A percentile compares a stretch with the other conserved stretches of the same genome.
Evolutionary conservation across 176 grass and related monocot genomes (phyloP).

Genomic region (Avena atlantica): DNA sequence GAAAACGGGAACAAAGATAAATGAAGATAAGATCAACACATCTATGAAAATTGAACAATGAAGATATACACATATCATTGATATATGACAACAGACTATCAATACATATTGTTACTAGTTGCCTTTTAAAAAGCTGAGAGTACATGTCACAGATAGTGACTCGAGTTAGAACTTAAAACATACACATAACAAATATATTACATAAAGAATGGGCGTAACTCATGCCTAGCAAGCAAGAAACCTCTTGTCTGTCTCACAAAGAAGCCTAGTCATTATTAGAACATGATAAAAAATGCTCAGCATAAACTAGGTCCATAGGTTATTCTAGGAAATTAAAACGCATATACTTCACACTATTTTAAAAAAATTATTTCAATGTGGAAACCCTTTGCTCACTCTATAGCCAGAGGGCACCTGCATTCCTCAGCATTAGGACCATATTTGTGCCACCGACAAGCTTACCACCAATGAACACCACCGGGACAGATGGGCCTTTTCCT

Average conservation of each 20-base stretch:
- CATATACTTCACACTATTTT: background rate
- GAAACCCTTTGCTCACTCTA: background rate
- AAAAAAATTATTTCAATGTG: background rate
- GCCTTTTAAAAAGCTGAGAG: background rate
- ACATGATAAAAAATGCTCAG: background rate
- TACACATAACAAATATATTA: background rate
- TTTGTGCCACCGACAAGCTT: slow-evolving; percentile 58
- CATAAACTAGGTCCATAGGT: background rate
- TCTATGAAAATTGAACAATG: background rate
- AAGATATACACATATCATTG: background rate
- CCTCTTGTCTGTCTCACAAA: background rate
- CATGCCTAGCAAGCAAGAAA: background rate
- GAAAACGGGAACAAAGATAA: background rate
- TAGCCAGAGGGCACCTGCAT: slow-evolving; percentile 61
- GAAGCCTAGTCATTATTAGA: background rate
- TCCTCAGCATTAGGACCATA: slow-evolving; percentile 55
- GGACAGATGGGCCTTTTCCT: slow-evolving; percentile 44
- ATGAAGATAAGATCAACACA: background rate
- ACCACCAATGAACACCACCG: slow-evolving; percentile 64
- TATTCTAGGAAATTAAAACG: background rate
- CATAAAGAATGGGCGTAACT: background rate
- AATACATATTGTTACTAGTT: background rate
- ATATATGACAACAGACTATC: background rate
- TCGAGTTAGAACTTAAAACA: background rate
- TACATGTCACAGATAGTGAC: background rate